Percentiles rank a stretch among this genome's conserved stretches.
These are phyloP conservation scores for Blastobotrys persicus DNA, from an alignment of 1,139 yeast species.

Conservation along the genomic window DNA sequence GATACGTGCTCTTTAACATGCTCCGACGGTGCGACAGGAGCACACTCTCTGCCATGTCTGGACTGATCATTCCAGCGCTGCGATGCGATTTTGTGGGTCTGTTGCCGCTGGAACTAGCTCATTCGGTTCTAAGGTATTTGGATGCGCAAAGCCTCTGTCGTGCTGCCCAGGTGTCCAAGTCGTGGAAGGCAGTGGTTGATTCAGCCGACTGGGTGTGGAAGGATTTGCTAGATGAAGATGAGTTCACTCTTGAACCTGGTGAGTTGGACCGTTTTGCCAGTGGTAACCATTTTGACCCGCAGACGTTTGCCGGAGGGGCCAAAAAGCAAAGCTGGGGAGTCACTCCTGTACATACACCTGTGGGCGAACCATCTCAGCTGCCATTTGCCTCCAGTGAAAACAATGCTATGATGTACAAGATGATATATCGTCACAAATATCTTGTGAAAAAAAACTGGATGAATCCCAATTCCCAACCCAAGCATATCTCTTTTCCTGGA, in stretches of 20 bases:
- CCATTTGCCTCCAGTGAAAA: slow-evolving; percentile 7
- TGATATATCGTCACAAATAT: slow-evolving; percentile 63
- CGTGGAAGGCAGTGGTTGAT: slow-evolving; percentile 66
- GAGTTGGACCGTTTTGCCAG: not conserved
- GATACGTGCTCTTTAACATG: slow-evolving; percentile 53
- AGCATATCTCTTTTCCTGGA: slow-evolving; percentile 66
- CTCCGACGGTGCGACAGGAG: slow-evolving; percentile 64
- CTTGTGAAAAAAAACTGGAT: slow-evolving; percentile 79
- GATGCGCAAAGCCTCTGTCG: slow-evolving; percentile 63
- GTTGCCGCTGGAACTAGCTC: slow-evolving; percentile 75
- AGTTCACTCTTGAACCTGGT: slow-evolving; percentile 18
- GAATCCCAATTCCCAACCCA: slow-evolving; percentile 68
- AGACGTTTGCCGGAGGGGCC: not conserved
- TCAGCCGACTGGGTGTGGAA: slow-evolving; percentile 49
- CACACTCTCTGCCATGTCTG: slow-evolving; percentile 65
- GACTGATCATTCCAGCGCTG: slow-evolving; percentile 57
- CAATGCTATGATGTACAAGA: slow-evolving; percentile 42
- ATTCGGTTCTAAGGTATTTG: slow-evolving; percentile 62
- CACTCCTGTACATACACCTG: slow-evolving; percentile 15
- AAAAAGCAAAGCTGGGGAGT: slow-evolving; percentile 2
- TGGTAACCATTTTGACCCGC: too few species aligned
- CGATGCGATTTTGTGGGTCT: slow-evolving; percentile 68
- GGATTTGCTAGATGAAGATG: slow-evolving; percentile 36
- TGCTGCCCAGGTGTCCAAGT: slow-evolving; percentile 62
- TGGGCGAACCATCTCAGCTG: slow-evolving; percentile 5